Evolutionary conservation across 108 stramenopile species (phyloP).

Genomic region (Nitzschia palea): DNA sequence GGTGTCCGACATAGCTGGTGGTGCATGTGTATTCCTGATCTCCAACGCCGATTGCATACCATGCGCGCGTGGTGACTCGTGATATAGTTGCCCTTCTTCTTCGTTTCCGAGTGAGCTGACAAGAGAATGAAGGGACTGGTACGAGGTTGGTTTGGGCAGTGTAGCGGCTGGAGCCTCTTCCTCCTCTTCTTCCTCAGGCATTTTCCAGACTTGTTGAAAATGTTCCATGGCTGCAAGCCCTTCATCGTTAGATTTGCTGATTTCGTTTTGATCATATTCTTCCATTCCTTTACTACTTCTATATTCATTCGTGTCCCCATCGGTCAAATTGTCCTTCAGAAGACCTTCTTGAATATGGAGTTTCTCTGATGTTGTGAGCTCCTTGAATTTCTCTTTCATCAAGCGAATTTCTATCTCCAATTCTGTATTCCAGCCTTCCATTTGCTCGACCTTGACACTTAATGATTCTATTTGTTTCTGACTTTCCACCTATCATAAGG

Average conservation of each 20-base stretch:
- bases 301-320: not conserved
- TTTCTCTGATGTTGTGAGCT: conserved; percentile 15
- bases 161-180: not conserved
- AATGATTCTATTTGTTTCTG: conserved; percentile 23
- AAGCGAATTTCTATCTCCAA: conserved; percentile 33
- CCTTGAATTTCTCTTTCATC: conserved; percentile 30
- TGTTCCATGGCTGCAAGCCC: conserved; percentile 10
- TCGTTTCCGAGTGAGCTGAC: not conserved
- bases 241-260: conserved; percentile 15
- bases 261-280: conserved; percentile 10
- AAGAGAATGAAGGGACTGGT: conserved; percentile 7
- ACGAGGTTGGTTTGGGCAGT: not conserved
- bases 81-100: too few relatives aligned
- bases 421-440: conserved; percentile 25
- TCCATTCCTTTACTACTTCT: conserved; percentile 10
- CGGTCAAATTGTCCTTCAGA: not conserved
- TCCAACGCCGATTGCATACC: too few relatives aligned
- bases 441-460: conserved; percentile 20
- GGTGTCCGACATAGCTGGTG: not conserved
- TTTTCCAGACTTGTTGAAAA: conserved; percentile 21
- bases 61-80: too few relatives aligned
- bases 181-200: conserved; percentile 24
- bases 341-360: not conserved
- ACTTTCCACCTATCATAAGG: conserved; percentile 23
- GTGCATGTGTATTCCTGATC: not conserved